Conservation (phyloP, 495 filamentous ascomycete species). For the Xanthoparmelia taractica region DNA sequence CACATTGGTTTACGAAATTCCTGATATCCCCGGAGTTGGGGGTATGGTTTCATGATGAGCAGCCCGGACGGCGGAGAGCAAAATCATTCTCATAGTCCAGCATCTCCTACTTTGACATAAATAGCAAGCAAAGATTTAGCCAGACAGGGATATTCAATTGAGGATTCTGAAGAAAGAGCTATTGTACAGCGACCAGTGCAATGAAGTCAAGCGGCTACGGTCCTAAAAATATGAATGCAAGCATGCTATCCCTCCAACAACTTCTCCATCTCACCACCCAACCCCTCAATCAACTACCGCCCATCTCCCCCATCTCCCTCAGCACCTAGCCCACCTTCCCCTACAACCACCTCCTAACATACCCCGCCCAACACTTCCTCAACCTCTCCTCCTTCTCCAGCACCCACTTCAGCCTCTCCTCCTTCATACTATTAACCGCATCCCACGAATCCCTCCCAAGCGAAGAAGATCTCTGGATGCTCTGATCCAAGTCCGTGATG, state of each 20-base stretch:
- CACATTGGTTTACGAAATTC: constrained; percentile 3
- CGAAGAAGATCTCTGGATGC: too few relatives aligned
- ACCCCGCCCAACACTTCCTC: constrained; percentile 4
- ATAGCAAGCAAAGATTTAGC: not conserved
- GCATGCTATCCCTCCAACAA: not conserved
- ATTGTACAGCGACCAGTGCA: not conserved
- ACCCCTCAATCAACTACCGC: not conserved
- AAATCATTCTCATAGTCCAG: constrained; percentile 3
- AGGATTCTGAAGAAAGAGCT: not conserved
- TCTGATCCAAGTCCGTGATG: not conserved
- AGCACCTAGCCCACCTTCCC: not conserved
- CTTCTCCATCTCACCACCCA: not conserved
- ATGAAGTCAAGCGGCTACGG: too few relatives aligned
- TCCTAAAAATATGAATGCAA: not conserved
- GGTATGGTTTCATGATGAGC: constrained; percentile 2
- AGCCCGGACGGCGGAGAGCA: not conserved
- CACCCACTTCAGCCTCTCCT: not conserved
- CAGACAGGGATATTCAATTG: not conserved
- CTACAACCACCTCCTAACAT: not conserved
- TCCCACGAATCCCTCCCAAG: not conserved
- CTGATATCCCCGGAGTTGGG: constrained; percentile 17
- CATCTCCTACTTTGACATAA: constrained; percentile 7
- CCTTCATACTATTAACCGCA: not conserved
- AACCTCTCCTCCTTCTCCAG: not conserved
- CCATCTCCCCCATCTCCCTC: not conserved